Evolutionary conservation across 108 stramenopile genomes (phyloP).

Genomic region (Pseudonitzschia delicatissima): DNA sequence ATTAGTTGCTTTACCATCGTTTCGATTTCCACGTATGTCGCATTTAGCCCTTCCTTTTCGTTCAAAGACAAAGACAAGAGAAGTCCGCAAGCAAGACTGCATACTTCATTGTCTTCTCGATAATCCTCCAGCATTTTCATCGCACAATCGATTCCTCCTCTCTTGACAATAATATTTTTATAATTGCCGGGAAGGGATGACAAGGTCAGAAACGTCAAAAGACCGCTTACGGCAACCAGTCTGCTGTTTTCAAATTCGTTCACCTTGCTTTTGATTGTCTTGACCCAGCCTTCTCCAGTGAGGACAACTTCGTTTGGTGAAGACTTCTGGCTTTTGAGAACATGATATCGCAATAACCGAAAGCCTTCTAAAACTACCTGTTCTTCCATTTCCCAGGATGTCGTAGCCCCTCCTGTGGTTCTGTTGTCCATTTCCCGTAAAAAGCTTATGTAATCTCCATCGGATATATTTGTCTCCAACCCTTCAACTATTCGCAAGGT

Average conservation of each 20-base stretch:
- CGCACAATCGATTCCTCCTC: slow-evolving; percentile 13
- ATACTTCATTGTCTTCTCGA: slow-evolving; percentile 6
- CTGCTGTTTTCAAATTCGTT: background rate
- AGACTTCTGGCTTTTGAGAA: slow-evolving; percentile 14
- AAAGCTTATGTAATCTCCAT: slow-evolving; percentile 27
- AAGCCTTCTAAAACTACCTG: slow-evolving; percentile 7
- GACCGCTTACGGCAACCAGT: slow-evolving; percentile 13
- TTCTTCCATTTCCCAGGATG: slow-evolving; percentile 5
- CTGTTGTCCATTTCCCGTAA: slow-evolving; percentile 17
- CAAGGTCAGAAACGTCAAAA: slow-evolving; percentile 16
- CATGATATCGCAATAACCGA: slow-evolving; percentile 9
- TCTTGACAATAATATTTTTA: slow-evolving; percentile 12
- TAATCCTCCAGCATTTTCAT: slow-evolving; percentile 23
- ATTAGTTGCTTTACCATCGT: slow-evolving; percentile 10
- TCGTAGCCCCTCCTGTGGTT: background rate
- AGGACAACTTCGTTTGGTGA: slow-evolving; percentile 22
- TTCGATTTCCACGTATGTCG: slow-evolving; percentile 4
- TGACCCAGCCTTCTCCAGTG: slow-evolving; percentile 27
- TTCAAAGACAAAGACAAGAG: slow-evolving; percentile 10
- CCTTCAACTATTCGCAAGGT: background rate
- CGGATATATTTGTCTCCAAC: slow-evolving; percentile 17
- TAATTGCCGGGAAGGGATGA: slow-evolving; percentile 11
- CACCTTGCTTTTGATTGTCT: slow-evolving; percentile 13
- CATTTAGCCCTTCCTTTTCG: slow-evolving; percentile 26
- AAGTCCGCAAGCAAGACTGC: slow-evolving; percentile 9